phyloP scores from a whole-genome alignment of 1,284 basidiomycete genomes.

The Thelephora terrestris region DNA sequence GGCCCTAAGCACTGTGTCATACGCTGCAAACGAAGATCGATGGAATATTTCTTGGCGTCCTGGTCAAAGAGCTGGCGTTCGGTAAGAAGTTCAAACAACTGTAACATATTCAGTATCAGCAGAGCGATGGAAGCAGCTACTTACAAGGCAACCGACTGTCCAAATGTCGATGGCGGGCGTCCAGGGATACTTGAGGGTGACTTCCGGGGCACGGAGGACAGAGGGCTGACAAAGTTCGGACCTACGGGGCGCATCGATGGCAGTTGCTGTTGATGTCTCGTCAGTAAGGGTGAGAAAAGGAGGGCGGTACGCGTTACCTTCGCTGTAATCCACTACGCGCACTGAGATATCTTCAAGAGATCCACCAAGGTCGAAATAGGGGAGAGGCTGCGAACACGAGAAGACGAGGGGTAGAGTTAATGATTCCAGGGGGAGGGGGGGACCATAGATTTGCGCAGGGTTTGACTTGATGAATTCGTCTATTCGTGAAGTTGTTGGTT shows the following conservation, averaged over 20 bases:
- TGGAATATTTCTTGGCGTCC: neutral
- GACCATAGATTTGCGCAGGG: neutral
- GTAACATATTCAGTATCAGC: neutral
- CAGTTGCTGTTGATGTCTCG: neutral
- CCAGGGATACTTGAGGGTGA: conserved; percentile 4
- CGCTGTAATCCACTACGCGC: neutral
- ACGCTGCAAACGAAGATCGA: conserved; percentile 1
- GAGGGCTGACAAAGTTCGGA: neutral
- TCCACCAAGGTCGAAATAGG: neutral
- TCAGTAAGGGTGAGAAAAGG: neutral
- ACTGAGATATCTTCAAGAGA: neutral
- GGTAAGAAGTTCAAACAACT: conserved; percentile 9
- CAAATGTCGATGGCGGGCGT: conserved; percentile 9
- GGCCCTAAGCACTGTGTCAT: conserved; percentile 6
- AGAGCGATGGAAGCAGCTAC: neutral
- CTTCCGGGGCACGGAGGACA: conserved; percentile 7
- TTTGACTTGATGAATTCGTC: neutral
- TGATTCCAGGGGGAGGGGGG: neutral
- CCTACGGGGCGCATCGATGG: neutral
- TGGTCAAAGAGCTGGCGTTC: conserved; percentile 1
- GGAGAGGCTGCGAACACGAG: neutral
- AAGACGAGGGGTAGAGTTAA: neutral
- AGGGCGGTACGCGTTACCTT: neutral
- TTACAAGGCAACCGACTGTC: conserved; percentile 11
- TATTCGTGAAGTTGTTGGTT: neutral